Conservation (phyloP, 2,329 filamentous ascomycete species). For the Arthrobotrys sphaeroides region DNA sequence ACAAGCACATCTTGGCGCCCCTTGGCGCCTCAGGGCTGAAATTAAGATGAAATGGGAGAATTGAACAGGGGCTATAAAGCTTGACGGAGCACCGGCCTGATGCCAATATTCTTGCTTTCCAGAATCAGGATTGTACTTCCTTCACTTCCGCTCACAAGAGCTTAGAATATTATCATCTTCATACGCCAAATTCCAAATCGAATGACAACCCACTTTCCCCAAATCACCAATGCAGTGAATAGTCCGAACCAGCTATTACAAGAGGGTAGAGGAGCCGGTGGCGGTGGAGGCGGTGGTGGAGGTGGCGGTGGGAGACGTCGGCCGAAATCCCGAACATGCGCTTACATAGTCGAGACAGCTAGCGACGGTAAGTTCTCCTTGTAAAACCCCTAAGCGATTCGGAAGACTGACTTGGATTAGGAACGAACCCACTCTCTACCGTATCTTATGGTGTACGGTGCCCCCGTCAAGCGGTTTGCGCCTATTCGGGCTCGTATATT, state of each 20-base stretch:
- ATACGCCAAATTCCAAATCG: neutral
- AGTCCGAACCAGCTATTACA: neutral
- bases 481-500: slow-evolving; percentile 17
- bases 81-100: no score
- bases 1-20: no score
- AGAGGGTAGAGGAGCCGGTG: slow-evolving; percentile 9
- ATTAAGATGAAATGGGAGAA: no score
- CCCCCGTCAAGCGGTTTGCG: neutral
- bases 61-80: no score
- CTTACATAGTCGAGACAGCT: neutral
- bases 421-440: neutral
- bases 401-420: neutral
- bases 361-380: neutral
- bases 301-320: slow-evolving; percentile 9
- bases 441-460: neutral
- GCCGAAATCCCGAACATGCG: slow-evolving; percentile 16
- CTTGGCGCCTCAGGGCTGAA: no score
- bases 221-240: neutral
- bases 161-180: no score
- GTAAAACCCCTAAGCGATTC: neutral
- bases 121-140: no score
- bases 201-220: neutral
- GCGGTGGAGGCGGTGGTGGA: slow-evolving; percentile 10
- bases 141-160: no score
- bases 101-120: no score